A percentile compares a stretch with the other conserved stretches of the same genome.
Conservation (phyloP, 805 yeast species). For the Metschnikowia reukaufii region DNA sequence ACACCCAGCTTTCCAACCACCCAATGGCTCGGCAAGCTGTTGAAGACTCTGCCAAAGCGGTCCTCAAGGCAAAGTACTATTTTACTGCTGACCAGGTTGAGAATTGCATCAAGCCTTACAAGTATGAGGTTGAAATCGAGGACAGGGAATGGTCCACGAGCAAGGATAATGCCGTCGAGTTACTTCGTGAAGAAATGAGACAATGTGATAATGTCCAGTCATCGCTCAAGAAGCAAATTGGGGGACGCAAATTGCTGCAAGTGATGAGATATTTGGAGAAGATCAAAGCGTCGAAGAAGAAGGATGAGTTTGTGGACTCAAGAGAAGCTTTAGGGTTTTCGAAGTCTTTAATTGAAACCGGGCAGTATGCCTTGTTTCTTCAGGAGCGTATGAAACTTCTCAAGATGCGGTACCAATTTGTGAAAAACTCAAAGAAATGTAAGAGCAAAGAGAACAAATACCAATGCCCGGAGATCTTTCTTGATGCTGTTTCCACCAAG, state of each 20-base stretch:
- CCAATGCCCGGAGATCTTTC: conserved; percentile 90
- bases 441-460: conserved; percentile 75
- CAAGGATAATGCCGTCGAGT: conserved; percentile 69
- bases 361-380: conserved; percentile 80
- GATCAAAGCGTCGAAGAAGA: conserved; percentile 36
- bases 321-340: conserved; percentile 86
- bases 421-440: conserved; percentile 75
- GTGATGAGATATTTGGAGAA: conserved; percentile 72
- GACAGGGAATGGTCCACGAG: conserved; percentile 90
- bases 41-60: conserved; percentile 78
- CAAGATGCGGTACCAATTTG: conserved; percentile 66
- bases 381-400: conserved; percentile 70
- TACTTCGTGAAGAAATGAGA: conserved; percentile 79
- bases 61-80: conserved; percentile 73
- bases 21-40: conserved; percentile 84
- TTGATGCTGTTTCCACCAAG: conserved; percentile 90
- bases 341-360: conserved; percentile 67
- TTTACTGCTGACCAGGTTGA: conserved; percentile 98
- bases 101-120: conserved; percentile 96
- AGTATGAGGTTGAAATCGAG: conserved; percentile 94
- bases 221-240: conserved; percentile 65
- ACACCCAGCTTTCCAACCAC: conserved; percentile 77
- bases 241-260: conserved; percentile 79
- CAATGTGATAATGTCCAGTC: conserved; percentile 73
- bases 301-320: conserved; percentile 39